A percentile compares a stretch with the other conserved stretches of the same genome.
phyloP scores from a whole-genome alignment of 2,329 filamentous ascomycete genomes.

The Xylariaceae sp. region DNA sequence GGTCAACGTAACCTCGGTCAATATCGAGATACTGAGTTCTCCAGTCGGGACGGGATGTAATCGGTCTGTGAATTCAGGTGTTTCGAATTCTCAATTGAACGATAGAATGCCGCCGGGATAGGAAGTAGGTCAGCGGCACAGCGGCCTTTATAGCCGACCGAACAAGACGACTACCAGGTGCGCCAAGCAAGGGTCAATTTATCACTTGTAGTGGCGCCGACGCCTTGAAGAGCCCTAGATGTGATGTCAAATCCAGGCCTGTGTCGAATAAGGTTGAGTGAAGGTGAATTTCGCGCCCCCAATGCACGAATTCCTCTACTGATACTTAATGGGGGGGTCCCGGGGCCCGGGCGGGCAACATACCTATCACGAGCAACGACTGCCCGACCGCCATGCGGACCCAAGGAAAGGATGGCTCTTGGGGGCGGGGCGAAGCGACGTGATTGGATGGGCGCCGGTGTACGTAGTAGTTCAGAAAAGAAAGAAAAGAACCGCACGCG shows the following conservation, averaged over 20 bases:
- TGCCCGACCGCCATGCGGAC: neutral
- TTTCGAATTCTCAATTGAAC: neutral
- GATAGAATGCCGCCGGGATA: neutral
- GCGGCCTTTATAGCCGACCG: neutral
- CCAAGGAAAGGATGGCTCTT: neutral
- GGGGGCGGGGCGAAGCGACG: too few relatives aligned
- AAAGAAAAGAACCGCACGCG: neutral
- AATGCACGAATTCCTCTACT: neutral
- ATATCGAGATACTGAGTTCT: too few relatives aligned
- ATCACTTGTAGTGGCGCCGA: neutral
- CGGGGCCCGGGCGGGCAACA: neutral
- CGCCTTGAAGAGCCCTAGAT: neutral
- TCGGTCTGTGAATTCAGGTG: neutral
- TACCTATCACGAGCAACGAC: neutral
- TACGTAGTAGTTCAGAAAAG: neutral
- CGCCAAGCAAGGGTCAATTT: neutral
- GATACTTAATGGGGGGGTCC: neutral
- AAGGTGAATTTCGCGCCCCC: neutral
- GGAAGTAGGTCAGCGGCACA: neutral
- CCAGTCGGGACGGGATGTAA: neutral
- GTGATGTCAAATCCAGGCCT: neutral
- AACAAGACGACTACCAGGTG: neutral
- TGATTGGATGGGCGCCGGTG: neutral
- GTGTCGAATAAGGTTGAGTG: neutral
- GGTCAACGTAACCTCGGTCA: neutral